Base-by-base conservation (phyloP, 1,284 basidiomycete genomes). In the Cryptococcus jaspeensis region DNA sequence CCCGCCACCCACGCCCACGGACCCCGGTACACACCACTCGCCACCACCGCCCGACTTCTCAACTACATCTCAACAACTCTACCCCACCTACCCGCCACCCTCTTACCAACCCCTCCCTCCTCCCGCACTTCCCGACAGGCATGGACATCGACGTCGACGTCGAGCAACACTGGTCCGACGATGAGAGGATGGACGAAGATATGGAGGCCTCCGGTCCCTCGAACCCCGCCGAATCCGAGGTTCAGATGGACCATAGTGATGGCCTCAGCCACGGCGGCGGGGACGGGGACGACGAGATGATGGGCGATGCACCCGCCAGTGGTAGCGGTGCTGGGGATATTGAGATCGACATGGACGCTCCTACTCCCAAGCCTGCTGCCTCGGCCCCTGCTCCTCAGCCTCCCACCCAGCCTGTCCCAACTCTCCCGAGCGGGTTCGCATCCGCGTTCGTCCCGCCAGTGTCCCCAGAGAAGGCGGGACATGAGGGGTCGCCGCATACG, bases 111-210 rank as follows among this genome's bases (percentile, higher is more conserved):
- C 28, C 4, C 28, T 9, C 28, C 28, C 28, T 32, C 28, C 28
- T n/a, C n/a, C n/a, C n/a, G n/a, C n/a, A n/a, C n/a, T 32, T 32
- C 28, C 28, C 28, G 28, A 32, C 28, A 43, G 43, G 28, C 23
- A 58, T 58, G 56, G 56, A 58, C 23, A 55, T 57, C 25, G 59
- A 60, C 41, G 50, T 42, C 20, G 54, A 56, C 44, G 22, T 40
- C 52, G 48, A 50, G 7, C 35, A n/a, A 37, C n/a, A n/a, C n/a
- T 42, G 20, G 50, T 49, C 52, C 18, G 49, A 50, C 25, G 57
- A 59, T 16, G 57, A 59, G 37, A 25, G 37, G 23, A 56, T 59
- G 58, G 47, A 53, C 16, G 52, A 56, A 45, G 53, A 58, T 39
- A 41, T 20, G 45, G 46, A 20, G 44, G 44, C 39, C n/a, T n/a